A percentile compares a stretch with the other conserved stretches of the same genome.
Evolutionary conservation across 2,329 filamentous ascomycete genomes (phyloP).

Genomic region (Aspergillus sp.): DNA sequence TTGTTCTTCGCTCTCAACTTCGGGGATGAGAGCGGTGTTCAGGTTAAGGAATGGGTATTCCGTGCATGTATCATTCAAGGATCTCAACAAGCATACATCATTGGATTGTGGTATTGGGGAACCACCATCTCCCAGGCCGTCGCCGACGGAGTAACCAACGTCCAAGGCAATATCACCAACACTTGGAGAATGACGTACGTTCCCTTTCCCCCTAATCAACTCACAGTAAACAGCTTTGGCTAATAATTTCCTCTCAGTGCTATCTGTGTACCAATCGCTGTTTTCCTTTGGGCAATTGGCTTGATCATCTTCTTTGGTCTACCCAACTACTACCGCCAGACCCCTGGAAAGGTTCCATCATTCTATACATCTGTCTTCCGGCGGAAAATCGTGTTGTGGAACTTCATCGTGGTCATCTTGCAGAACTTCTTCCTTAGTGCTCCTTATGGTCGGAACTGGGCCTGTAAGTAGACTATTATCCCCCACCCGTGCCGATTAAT

Average conservation of each 20-base stretch:
- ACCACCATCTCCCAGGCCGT: conserved; percentile 51
- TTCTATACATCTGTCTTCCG: conserved; percentile 64
- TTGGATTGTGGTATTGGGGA: conserved; percentile 68
- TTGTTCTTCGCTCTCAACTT: conserved; percentile 69
- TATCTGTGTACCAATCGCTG: conserved; percentile 58
- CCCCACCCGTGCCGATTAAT: too few species aligned
- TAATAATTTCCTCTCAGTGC: conserved; percentile 37
- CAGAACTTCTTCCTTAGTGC: conserved; percentile 68
- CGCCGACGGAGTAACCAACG: conserved; percentile 41
- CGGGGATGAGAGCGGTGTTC: conserved; percentile 62
- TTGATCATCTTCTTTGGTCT: conserved; percentile 59
- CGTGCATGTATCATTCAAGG: conserved; percentile 66
- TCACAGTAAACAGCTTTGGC: not conserved
- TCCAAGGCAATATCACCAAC: conserved; percentile 38
- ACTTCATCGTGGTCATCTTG: conserved; percentile 62
- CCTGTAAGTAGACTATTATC: conserved; percentile 40
- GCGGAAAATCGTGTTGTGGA: conserved; percentile 67
- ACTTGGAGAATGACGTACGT: conserved; percentile 47
- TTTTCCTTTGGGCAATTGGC: conserved; percentile 59
- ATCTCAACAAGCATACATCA: conserved; percentile 65
- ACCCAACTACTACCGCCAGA: conserved; percentile 65
- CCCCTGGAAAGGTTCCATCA: conserved; percentile 62
- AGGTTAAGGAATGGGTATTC: conserved; percentile 66
- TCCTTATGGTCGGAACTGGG: conserved; percentile 67
- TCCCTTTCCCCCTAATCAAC: not conserved